A percentile compares a stretch with the other conserved stretches of the same genome.
These are phyloP conservation scores for Aureobasidium sp. DNA, from an alignment of 2,329 filamentous ascomycete genomes.

Conservation along the genomic window DNA sequence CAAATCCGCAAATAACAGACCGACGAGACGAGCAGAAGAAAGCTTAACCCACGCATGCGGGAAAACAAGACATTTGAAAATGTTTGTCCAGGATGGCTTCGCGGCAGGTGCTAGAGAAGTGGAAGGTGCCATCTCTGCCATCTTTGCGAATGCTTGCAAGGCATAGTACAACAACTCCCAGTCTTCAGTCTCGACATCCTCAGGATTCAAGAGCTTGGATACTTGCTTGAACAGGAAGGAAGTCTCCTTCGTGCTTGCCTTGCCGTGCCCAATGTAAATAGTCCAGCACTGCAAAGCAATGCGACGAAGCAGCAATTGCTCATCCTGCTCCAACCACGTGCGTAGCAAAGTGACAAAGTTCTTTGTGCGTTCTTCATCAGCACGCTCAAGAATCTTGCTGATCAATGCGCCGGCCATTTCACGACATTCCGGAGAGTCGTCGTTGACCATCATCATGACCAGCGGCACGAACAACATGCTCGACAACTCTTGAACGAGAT, in stretches of 20 bases:
- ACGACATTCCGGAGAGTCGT: conserved; percentile 78
- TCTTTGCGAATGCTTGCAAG: conserved; percentile 59
- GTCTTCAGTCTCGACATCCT: conserved; percentile 49
- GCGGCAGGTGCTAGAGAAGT: conserved; percentile 54
- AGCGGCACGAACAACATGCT: conserved; percentile 78
- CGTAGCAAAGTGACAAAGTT: conserved; percentile 65
- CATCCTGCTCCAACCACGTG: conserved; percentile 65
- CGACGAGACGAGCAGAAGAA: conserved; percentile 65
- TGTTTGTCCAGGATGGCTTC: conserved; percentile 61
- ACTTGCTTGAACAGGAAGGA: conserved; percentile 48
- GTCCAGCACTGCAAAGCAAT: conserved; percentile 75
- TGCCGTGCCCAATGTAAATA: conserved; percentile 67
- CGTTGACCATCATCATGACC: conserved; percentile 78
- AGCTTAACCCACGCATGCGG: conserved; percentile 69
- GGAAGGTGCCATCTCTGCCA: conserved; percentile 60
- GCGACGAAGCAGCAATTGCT: conserved; percentile 62
- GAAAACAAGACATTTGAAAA: conserved; percentile 58
- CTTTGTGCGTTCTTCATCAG: conserved; percentile 63
- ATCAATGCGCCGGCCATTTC: conserved; percentile 73
- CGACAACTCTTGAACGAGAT: conserved; percentile 74
- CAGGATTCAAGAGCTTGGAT: conserved; percentile 42
- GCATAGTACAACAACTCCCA: conserved; percentile 70
- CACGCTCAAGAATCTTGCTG: conserved; percentile 70
- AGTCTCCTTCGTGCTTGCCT: conserved; percentile 61
- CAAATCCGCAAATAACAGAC: conserved; percentile 73